phyloP scores from a whole-genome alignment of 2,329 filamentous ascomycete genomes.

The Fusarium compactum region DNA sequence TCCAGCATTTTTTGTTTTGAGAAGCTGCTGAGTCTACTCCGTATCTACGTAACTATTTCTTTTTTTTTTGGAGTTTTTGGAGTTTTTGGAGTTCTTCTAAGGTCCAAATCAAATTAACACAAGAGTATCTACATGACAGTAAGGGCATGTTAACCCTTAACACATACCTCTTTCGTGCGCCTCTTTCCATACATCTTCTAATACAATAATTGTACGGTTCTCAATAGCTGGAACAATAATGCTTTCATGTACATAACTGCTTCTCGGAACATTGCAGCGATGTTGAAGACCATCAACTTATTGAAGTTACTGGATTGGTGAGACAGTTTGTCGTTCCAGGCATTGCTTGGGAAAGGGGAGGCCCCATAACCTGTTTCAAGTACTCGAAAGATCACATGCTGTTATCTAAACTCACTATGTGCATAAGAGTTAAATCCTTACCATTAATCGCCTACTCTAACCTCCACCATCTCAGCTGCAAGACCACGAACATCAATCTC shows the following conservation, averaged over 20 bases:
- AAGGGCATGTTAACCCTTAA: neutral
- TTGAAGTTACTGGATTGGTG: too few relatives aligned
- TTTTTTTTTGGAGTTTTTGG: too few relatives aligned
- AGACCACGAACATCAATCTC: neutral
- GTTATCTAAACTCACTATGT: too few relatives aligned
- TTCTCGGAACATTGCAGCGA: fast-evolving
- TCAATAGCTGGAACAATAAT: neutral
- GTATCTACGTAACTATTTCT: neutral
- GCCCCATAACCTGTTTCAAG: too few relatives aligned
- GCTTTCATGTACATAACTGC: fast-evolving
- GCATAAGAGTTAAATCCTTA: too few relatives aligned
- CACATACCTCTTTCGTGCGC: fast-evolving
- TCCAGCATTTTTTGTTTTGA: neutral
- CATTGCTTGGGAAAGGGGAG: too few relatives aligned
- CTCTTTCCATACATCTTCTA: fast-evolving
- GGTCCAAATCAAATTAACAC: too few relatives aligned
- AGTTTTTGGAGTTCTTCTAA: too few relatives aligned
- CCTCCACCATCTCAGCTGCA: neutral
- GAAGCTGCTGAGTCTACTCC: neutral
- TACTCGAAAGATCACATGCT: too few relatives aligned
- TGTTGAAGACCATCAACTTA: neutral
- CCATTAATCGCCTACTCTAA: too few relatives aligned
- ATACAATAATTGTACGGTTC: fast-evolving
- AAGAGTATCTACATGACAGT: neutral
- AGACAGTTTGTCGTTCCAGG: too few relatives aligned